These are phyloP conservation scores for Yamadazyma atlantica DNA, from an alignment of 1,139 yeast species.

Conservation along the genomic window DNA sequence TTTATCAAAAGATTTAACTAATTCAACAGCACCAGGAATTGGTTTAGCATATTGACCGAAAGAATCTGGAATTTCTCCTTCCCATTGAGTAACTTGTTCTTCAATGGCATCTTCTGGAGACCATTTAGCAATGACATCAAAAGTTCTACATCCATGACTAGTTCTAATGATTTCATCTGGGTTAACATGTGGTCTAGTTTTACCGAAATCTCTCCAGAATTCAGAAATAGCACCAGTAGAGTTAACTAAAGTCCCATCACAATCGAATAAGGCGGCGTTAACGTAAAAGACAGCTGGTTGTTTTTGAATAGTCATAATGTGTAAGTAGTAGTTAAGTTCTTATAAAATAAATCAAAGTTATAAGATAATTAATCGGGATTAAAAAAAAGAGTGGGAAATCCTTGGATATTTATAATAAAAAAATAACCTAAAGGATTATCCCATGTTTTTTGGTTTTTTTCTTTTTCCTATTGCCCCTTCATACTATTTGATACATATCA, in stretches of 20 bases:
- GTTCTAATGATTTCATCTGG: constrained; percentile 70
- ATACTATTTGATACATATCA: background rate
- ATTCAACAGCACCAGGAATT: constrained; percentile 70
- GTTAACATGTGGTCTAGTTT: constrained; percentile 68
- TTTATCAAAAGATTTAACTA: constrained; percentile 55
- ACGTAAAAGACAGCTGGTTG: constrained; percentile 49
- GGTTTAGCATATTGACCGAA: constrained; percentile 72
- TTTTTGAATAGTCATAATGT: constrained; percentile 26
- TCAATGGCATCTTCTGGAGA: constrained; percentile 72
- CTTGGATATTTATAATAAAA: constrained; percentile 7
- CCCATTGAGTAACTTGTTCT: constrained; percentile 67
- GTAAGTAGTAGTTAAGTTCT: background rate
- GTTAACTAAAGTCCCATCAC: constrained; percentile 83
- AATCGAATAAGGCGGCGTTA: constrained; percentile 65
- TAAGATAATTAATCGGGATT: background rate
- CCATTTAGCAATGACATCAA: constrained; percentile 72
- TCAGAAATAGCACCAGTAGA: constrained; percentile 82
- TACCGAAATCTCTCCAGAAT: constrained; percentile 75
- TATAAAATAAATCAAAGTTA: too few species aligned
- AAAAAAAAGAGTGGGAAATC: constrained; percentile 1
- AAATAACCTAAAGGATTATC: background rate
- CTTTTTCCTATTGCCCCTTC: background rate
- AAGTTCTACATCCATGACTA: constrained; percentile 82
- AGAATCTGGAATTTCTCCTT: constrained; percentile 68
- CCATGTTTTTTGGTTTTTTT: background rate